Conservation (phyloP, 306 rosid genomes). For the Cyamopsis tetragonoloba region DNA sequence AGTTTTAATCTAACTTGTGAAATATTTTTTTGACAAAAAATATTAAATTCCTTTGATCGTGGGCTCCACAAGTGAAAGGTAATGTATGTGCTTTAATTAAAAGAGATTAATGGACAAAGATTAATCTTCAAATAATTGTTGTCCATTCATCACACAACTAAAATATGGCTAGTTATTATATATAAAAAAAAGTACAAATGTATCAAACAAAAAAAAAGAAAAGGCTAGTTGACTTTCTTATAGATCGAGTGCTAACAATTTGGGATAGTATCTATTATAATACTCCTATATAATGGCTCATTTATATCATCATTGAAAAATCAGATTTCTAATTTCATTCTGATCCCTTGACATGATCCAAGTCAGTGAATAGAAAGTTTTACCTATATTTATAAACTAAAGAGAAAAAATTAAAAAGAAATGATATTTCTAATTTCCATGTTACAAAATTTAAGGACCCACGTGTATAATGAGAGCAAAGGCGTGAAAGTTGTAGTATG, state of each 20-base stretch:
- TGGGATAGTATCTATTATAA: neutral
- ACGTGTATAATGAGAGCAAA: constrained; percentile 33
- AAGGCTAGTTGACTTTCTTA: constrained; percentile 31
- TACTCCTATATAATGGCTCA: neutral
- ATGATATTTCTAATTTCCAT: neutral
- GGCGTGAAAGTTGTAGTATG: constrained; percentile 28
- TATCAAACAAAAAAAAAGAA: no score
- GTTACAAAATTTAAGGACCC: constrained; percentile 18
- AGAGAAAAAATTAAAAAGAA: neutral
- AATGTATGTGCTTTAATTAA: no score
- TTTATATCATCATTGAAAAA: neutral
- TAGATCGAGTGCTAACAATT: neutral
- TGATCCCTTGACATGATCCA: constrained; percentile 24
- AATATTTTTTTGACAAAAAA: no score
- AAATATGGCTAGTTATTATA: no score
- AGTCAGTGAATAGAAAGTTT: constrained; percentile 8
- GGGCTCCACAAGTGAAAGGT: no score
- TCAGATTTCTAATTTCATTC: neutral
- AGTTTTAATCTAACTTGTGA: no score
- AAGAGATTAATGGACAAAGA: no score
- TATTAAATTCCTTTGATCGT: no score
- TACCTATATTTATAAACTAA: neutral
- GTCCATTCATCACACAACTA: no score
- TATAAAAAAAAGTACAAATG: no score
- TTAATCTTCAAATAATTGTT: no score